These are phyloP conservation scores for Sphaerostilbella broomeana DNA, from an alignment of 2,329 filamentous ascomycete species.

Conservation along the genomic window DNA sequence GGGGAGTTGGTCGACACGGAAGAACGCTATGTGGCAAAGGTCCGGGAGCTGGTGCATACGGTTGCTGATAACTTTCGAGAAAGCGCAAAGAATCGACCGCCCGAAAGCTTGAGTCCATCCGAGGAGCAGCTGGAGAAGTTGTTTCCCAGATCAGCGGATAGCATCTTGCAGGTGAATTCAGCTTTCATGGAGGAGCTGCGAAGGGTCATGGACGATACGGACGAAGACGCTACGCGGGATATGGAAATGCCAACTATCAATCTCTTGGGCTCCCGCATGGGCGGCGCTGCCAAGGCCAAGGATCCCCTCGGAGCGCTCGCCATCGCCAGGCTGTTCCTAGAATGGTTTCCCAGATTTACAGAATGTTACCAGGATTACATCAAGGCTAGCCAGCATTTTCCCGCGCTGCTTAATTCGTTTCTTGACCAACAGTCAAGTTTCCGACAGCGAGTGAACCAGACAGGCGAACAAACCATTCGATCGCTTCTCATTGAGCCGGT, in stretches of 20 bases:
- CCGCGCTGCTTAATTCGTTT: constrained; percentile 71
- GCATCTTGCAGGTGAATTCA: constrained; percentile 75
- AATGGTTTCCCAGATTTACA: constrained; percentile 91
- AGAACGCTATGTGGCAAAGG: constrained; percentile 83
- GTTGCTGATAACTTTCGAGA: constrained; percentile 75
- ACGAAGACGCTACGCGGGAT: constrained; percentile 71
- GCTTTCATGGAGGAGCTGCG: constrained; percentile 72
- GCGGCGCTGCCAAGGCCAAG: constrained; percentile 42
- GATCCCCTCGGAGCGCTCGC: constrained; percentile 73
- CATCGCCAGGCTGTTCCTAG: constrained; percentile 73
- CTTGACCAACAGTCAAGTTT: constrained; percentile 78
- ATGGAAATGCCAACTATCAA: constrained; percentile 53
- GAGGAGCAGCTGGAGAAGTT: constrained; percentile 66
- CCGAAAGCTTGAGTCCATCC: constrained; percentile 62
- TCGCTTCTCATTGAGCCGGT: constrained; percentile 95
- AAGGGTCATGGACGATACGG: constrained; percentile 72
- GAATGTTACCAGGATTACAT: constrained; percentile 92
- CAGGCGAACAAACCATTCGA: constrained; percentile 83
- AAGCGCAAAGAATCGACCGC: constrained; percentile 52
- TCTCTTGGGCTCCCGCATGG: constrained; percentile 33
- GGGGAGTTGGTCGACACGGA: constrained; percentile 89
- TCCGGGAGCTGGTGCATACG: constrained; percentile 74
- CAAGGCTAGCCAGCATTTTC: constrained; percentile 79
- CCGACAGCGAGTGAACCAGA: constrained; percentile 69
- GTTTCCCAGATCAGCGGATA: constrained; percentile 74